Evolutionary conservation across 192 early-diverging fungal species (phyloP).

Genomic region (Pilaira anomala): DNA sequence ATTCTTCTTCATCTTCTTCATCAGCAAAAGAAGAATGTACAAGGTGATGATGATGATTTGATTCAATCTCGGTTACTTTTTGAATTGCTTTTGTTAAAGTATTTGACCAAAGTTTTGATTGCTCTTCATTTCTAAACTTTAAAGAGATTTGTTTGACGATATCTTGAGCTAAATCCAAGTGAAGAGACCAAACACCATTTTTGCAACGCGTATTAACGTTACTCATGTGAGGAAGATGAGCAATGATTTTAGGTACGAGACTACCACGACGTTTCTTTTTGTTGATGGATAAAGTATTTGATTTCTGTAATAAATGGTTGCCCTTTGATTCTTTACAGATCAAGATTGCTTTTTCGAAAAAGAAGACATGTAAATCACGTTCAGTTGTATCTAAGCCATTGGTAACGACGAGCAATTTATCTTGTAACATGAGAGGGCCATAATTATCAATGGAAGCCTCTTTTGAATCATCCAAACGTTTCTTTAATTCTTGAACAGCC

Average conservation of each 20-base stretch:
- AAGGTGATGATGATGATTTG: not conserved
- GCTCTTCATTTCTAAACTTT: constrained; percentile 84
- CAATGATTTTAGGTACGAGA: constrained; percentile 64
- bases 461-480: constrained; percentile 78
- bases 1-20: constrained; percentile 39
- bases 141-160: constrained; percentile 39
- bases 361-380: constrained; percentile 77
- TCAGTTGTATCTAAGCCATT: constrained; percentile 53
- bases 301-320: constrained; percentile 25
- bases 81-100: constrained; percentile 66
- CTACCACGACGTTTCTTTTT: constrained; percentile 44
- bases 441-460: constrained; percentile 73
- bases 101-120: constrained; percentile 79
- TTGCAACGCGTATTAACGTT: constrained; percentile 16
- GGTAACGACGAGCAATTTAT: constrained; percentile 47
- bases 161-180: constrained; percentile 63
- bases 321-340: constrained; percentile 86
- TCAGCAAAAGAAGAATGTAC: not conserved
- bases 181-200: constrained; percentile 57
- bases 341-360: constrained; percentile 90
- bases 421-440: constrained; percentile 70
- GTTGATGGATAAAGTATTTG: constrained; percentile 36
- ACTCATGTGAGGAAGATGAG: not conserved
- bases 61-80: constrained; percentile 36
- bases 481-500: constrained; percentile 73